Base-by-base conservation (phyloP, 371 early-diverging fungal genomes). In the Mortierella sp. region DNA sequence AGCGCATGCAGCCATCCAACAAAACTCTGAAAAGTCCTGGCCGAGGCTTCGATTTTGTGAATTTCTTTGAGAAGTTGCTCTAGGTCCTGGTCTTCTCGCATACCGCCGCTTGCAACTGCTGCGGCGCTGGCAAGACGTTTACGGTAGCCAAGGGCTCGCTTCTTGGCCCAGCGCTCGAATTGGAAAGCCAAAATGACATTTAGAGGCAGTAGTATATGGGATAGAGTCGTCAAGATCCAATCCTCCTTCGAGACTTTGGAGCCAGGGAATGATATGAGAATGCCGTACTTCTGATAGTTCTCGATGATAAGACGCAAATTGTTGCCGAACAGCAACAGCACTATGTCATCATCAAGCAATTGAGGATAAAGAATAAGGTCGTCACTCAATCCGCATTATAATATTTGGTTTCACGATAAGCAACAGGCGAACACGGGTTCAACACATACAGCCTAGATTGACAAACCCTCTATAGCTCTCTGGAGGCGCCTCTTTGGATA, bases 201-300 rank as follows among this genome's bases (percentile, higher is more conserved):
- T 26, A 86, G 53, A 2, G 88, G 89, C 10, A 93, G 85, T 54
- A 85, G 79, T 6, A 85, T 42, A 68, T 88, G 84, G 7, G 91
- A 87, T 6, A 89, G 67, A 12, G 85, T 70, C 55, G 85, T 85
- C 51, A 85, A 73, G 40, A 83, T 75, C 82, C 88, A 91, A 75
- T 93, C 93, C 59, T 85, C 73, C 49, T 73, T 72, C 19, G 89
- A 86, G 61, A 82, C 56, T 22, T 84, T 80, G 61, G 86, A 85
- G 55, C 90, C 89, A 12, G 93, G 93, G 7, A 91, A 71, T 55
- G 86, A 86, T 66, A 96, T 86, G 29, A 96, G 85, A 23, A 95
- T 85, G 29, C 96, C 96, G 77, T 96, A 96, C 79, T 96, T 96
- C 79, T 90, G 75, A 85, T 89, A 94, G 82, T 96, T 96, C 68